Evolutionary conservation across 176 grass and related monocot species (phyloP).

Genomic region (Aegilops umbellulata): DNA sequence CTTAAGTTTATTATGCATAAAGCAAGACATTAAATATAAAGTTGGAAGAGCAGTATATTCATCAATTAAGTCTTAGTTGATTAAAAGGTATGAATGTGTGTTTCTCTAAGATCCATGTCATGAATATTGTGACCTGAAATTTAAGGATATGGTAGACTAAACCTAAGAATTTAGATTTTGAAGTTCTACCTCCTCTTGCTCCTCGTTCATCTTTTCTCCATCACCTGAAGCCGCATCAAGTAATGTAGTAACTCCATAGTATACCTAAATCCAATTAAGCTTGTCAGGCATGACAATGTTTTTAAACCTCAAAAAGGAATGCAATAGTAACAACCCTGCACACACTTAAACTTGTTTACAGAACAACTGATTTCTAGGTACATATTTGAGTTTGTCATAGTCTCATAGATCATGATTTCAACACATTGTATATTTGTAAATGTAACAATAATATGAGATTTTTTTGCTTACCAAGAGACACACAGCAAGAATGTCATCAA

Average conservation of each 20-base stretch:
- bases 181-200: constrained; percentile 81
- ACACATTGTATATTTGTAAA: not conserved
- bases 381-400: constrained; percentile 1
- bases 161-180: not conserved
- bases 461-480: constrained; percentile 78
- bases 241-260: constrained; percentile 95
- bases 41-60: not conserved
- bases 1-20: not conserved
- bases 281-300: not conserved
- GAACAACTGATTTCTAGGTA: not conserved
- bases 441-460: not conserved
- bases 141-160: not conserved
- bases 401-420: not conserved
- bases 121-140: not conserved
- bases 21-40: not conserved
- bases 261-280: constrained; percentile 56
- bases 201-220: constrained; percentile 80
- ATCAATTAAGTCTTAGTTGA: not conserved
- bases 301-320: not conserved
- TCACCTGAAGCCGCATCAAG: constrained; percentile 88
- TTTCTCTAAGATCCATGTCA: not conserved
- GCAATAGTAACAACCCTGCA: constrained; percentile 8
- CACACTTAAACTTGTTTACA: not conserved
- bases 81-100: not conserved
- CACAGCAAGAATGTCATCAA: constrained; percentile 89